These are phyloP conservation scores for Plectranthus barbatus DNA, from an alignment of 257 asterid genomes.

Conservation along the genomic window DNA sequence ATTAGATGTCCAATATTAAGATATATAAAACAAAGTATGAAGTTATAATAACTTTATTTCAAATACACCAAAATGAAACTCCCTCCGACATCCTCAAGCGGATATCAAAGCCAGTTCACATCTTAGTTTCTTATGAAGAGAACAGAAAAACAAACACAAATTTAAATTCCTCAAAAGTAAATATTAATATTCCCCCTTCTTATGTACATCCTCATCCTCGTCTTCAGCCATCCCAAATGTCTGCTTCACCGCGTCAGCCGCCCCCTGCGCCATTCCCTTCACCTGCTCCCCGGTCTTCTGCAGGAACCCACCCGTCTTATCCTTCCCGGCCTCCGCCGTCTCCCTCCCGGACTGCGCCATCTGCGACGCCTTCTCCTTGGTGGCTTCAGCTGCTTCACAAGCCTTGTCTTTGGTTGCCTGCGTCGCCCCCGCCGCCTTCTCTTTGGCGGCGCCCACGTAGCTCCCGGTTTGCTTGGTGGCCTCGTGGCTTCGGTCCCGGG, in stretches of 20 bases:
- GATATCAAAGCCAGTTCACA: too few relatives aligned
- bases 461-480: conserved; percentile 24
- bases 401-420: conserved; percentile 50
- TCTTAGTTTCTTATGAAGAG: neutral
- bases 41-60: neutral
- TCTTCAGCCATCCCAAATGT: conserved; percentile 38
- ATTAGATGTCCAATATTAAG: too few relatives aligned
- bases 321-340: conserved; percentile 59
- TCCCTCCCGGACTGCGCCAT: conserved; percentile 53
- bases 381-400: conserved; percentile 37
- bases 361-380: conserved; percentile 57
- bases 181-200: neutral
- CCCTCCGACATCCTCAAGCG: too few relatives aligned
- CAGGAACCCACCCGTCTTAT: conserved; percentile 60
- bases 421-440: conserved; percentile 24
- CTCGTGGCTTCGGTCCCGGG: neutral
- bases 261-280: conserved; percentile 48
- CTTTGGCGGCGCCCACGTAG: conserved; percentile 19
- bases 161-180: too few relatives aligned
- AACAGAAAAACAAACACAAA: neutral
- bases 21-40: too few relatives aligned
- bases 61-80: neutral
- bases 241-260: conserved; percentile 40
- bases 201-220: conserved; percentile 2
- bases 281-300: conserved; percentile 62